These are phyloP conservation scores for Ulvella scutata DNA, from an alignment of 139 green algal species.

Conservation along the genomic window DNA sequence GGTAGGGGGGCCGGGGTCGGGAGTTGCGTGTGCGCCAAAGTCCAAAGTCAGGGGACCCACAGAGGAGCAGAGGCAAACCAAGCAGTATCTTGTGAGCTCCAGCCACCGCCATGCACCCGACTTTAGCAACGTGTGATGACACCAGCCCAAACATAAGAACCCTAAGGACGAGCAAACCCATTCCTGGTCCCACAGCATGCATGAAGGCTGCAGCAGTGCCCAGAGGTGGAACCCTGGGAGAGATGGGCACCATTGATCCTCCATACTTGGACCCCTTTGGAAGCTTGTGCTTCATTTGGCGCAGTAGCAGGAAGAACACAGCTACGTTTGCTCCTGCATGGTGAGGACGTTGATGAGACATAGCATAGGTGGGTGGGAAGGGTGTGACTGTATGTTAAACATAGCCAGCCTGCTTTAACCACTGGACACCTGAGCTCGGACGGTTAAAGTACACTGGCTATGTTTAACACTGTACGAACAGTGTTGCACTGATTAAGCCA, in stretches of 20 bases:
- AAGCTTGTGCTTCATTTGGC: background rate
- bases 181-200: background rate
- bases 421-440: too few relatives aligned
- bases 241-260: background rate
- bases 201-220: background rate
- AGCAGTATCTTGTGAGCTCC: constrained; percentile 1
- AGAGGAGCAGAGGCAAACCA: background rate
- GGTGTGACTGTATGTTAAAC: too few relatives aligned
- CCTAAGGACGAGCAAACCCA: background rate
- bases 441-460: too few relatives aligned
- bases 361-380: too few relatives aligned
- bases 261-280: background rate
- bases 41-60: too few relatives aligned
- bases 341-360: too few relatives aligned
- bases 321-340: background rate
- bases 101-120: background rate
- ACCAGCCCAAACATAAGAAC: background rate
- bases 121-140: background rate
- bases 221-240: background rate
- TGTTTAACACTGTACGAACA: too few relatives aligned
- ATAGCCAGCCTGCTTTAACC: too few relatives aligned
- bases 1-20: too few relatives aligned
- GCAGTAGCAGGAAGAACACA: background rate
- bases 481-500: too few relatives aligned
- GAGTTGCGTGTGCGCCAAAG: too few relatives aligned